Evolutionary conservation across 1,284 basidiomycete species (phyloP).

Genomic region (Ganoderma leucocontextum): DNA sequence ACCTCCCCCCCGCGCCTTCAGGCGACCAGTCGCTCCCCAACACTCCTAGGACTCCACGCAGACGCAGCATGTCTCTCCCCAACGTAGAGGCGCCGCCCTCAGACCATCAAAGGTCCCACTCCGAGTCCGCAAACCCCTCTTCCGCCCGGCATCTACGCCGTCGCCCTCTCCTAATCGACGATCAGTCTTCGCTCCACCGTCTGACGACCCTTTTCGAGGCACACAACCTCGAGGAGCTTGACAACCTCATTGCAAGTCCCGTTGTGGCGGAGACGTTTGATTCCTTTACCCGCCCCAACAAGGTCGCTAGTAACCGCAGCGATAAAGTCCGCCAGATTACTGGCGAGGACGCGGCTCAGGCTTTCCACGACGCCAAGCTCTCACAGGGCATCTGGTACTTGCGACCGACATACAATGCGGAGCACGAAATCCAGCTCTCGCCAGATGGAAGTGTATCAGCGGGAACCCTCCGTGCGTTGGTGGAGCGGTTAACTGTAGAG

Average conservation of each 20-base stretch:
- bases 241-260: conserved; percentile 43
- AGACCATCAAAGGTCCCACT: conserved; percentile 30
- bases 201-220: conserved; percentile 52
- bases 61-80: conserved; percentile 31
- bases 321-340: conserved; percentile 53
- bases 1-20: conserved; percentile 25
- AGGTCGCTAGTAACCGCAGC: conserved; percentile 30
- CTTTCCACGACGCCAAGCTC: conserved; percentile 46
- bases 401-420: conserved; percentile 58
- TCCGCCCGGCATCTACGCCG: conserved; percentile 42
- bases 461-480: conserved; percentile 74
- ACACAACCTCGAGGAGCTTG: conserved; percentile 45
- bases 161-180: conserved; percentile 50
- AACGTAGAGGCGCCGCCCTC: conserved; percentile 23
- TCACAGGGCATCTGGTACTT: conserved; percentile 64
- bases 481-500: conserved; percentile 74
- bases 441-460: conserved; percentile 66
- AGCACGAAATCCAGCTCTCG: conserved; percentile 64
- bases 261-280: conserved; percentile 40
- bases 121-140: conserved; percentile 27
- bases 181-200: conserved; percentile 48
- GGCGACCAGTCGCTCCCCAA: conserved; percentile 25
- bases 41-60: conserved; percentile 30
- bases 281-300: conserved; percentile 30
- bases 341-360: conserved; percentile 54